Evolutionary conservation across 2,329 filamentous ascomycete species (phyloP).

Genomic region (Calonectria leucothoes): DNA sequence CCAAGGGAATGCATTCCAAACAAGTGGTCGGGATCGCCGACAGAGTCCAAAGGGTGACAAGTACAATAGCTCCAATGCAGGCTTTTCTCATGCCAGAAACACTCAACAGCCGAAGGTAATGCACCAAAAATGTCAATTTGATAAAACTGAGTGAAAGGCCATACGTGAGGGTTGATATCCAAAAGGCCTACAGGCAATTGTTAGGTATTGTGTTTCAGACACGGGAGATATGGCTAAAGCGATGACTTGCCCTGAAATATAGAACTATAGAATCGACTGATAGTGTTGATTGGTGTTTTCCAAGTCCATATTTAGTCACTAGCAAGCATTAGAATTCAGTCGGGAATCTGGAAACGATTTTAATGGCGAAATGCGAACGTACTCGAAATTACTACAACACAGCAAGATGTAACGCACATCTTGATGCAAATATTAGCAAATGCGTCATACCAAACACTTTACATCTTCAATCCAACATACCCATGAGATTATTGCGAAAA

Average conservation of each 20-base stretch:
- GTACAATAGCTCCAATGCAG: background rate
- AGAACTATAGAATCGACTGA: background rate
- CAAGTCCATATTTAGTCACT: background rate
- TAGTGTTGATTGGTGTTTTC: background rate
- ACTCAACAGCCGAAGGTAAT: background rate
- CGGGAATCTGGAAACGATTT: too few species aligned
- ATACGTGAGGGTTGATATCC: background rate
- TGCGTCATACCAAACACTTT: background rate
- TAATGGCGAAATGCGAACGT: background rate
- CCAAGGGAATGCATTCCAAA: background rate
- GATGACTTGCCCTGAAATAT: background rate
- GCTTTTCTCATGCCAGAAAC: background rate
- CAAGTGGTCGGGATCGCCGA: too few species aligned
- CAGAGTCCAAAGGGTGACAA: background rate
- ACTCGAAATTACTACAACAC: background rate
- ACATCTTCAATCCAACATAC: background rate
- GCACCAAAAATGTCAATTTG: background rate
- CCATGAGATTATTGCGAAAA: background rate
- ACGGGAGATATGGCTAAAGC: background rate
- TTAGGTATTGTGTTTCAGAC: too few species aligned
- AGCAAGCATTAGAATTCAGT: background rate
- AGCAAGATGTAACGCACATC: background rate
- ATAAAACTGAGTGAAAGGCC: background rate
- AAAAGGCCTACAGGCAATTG: background rate
- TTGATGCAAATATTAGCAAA: background rate